Percentiles rank a stretch among this genome's conserved stretches.
Conservation (phyloP, 148 eudicot species). For the Rhododendron kiyosumense region DNA sequence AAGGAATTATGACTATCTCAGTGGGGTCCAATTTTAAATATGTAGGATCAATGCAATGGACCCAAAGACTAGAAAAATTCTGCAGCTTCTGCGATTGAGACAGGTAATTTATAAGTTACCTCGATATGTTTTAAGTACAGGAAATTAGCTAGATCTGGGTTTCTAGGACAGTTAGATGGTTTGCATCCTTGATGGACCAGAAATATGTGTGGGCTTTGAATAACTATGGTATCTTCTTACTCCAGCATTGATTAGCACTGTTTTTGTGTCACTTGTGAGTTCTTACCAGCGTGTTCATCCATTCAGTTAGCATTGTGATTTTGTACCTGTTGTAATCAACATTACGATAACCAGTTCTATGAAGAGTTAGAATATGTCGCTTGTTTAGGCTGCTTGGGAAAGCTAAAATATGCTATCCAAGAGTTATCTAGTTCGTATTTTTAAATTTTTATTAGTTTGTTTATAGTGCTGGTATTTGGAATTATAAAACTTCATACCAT, state of each 20-base stretch:
- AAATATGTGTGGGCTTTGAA: not conserved
- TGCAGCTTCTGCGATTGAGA: conserved; percentile 44
- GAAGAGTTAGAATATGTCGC: not conserved
- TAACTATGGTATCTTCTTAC: not conserved
- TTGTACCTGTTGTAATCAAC: not conserved
- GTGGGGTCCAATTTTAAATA: not conserved
- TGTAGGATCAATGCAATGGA: conserved; percentile 40
- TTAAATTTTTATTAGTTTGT: not conserved
- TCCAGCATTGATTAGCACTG: not conserved
- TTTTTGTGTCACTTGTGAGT: not conserved
- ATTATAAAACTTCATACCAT: not conserved
- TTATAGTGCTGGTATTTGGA: not conserved
- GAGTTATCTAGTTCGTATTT: not conserved
- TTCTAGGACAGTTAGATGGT: not conserved
- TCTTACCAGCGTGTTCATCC: not conserved
- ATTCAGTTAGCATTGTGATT: not conserved
- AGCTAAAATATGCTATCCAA: not conserved
- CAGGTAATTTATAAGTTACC: conserved; percentile 18
- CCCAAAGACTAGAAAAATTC: conserved; percentile 36
- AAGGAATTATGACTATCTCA: not conserved
- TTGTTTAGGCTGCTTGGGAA: not conserved
- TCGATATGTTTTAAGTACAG: not conserved
- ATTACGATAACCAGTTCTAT: not conserved
- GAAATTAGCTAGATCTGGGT: not conserved
- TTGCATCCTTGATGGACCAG: not conserved